Base-by-base conservation (phyloP, 139 green algal species). In the Chlamydomonas incerta region DNA sequence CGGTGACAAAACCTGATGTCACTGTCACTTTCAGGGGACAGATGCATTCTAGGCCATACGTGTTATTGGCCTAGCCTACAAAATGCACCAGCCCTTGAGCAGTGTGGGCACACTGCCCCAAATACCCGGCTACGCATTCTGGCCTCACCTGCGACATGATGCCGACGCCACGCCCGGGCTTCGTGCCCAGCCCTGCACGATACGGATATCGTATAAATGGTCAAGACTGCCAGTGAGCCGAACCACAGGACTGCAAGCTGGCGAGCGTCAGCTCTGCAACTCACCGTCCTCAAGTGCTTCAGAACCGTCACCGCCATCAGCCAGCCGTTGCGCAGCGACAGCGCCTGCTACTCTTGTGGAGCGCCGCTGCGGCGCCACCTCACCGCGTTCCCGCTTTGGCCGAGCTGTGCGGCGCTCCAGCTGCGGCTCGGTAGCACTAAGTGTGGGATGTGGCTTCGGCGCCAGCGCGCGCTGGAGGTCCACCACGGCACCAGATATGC, bases 121-220 rank as follows among this genome's bases (percentile, higher is more conserved):
- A n/a, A n/a, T n/a, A n/a, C n/a, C n/a, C n/a, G n/a, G n/a, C n/a
- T n/a, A n/a, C n/a, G n/a, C n/a, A n/a, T n/a, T n/a, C n/a, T n/a
- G n/a, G n/a, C n/a, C 46, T 18, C 26, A 74, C 82, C 55, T 81
- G 41, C 13, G 81, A 70, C 63, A 72, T 68, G 60, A 72, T 52
- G 29, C 77, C 77, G 41, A 74, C 77, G 26, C 77, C 77, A 8
- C 60, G 58, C 11, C 2, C 75, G 4, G 50, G 10, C 10, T 15
- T 26, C 17, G n/a, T 4, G 0, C 3, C 17, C 9, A 15, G 20
- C 0, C 26, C 74, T 14, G 31, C 57, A 29, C 13, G 1, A 2
- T 8, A 15, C 18, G 8, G 31, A 17, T 4, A 17, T 3, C n/a
- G 3, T 8, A 23, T 3, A 9, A 14, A 20, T 20, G 34, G 31